A percentile compares a stretch with the other conserved stretches of the same genome.
Conservation (phyloP, 768 basidiomycete genomes). For the Vararia minispora region DNA sequence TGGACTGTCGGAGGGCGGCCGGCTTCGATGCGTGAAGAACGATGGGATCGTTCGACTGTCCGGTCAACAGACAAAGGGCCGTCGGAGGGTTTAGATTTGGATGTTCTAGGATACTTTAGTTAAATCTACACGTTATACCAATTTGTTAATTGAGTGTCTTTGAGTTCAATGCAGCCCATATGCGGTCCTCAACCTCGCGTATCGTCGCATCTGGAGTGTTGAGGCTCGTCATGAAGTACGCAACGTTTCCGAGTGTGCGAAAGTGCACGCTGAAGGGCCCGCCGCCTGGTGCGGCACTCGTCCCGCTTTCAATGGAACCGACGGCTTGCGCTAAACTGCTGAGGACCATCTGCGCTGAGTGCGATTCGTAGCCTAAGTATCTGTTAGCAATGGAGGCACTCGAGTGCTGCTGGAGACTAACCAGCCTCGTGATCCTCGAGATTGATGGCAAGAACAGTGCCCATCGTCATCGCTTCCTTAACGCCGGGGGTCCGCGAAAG, state of each 20-base stretch:
- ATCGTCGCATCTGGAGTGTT: slow-evolving; percentile 51
- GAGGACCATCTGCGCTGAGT: slow-evolving; percentile 55
- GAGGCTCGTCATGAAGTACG: slow-evolving; percentile 88
- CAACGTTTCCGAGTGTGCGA: slow-evolving; percentile 81
- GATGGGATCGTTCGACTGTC: no score
- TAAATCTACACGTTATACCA: no score
- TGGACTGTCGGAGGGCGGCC: no score
- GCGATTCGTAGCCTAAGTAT: slow-evolving; percentile 36
- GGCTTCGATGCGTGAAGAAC: no score
- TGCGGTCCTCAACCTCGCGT: slow-evolving; percentile 50
- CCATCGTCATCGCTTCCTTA: slow-evolving; percentile 75
- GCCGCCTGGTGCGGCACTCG: slow-evolving; percentile 36
- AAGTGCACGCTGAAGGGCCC: slow-evolving; percentile 65
- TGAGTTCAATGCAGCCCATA: slow-evolving; percentile 33
- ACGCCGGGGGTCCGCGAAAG: slow-evolving; percentile 50
- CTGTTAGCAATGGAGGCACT: neutral
- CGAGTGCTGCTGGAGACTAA: slow-evolving; percentile 19
- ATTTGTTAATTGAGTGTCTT: no score
- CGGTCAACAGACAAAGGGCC: no score
- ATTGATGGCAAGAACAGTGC: slow-evolving; percentile 75
- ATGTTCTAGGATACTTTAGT: no score
- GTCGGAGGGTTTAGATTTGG: no score
- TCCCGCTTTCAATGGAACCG: slow-evolving; percentile 16
- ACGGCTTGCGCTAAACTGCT: slow-evolving; percentile 31
- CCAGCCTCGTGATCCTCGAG: slow-evolving; percentile 47